Evolutionary conservation across 345 rosid species (phyloP), one percentile per base, ranked within the genome.

Genomic region (Populus simonii): DNA sequence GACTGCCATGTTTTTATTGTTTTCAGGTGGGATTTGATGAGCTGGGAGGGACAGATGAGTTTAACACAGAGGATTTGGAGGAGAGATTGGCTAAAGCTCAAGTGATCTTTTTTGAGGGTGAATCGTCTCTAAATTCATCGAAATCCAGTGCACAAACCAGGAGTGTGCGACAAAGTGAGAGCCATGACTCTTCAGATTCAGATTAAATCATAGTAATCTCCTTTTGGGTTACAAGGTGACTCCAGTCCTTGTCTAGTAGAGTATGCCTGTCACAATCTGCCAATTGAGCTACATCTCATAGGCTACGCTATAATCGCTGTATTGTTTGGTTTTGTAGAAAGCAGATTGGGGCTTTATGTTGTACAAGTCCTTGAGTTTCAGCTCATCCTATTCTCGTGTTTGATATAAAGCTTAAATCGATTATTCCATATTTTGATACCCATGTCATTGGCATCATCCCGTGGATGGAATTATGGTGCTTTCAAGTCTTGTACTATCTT

Each of bases 11-110:
- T 38, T n/a, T 63, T 41, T 55, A 22, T 29, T 38, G 61, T 77
- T 76, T 78, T 68, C 67, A 95, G 98, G 99, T 96, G 77, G 99
- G 99, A 63, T 96, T 96, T 79, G 93, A 96, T 84, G 89, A 92
- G 81, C 94, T 96, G 5, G 97, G 98, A 49, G 94, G 97, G 78
- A 96, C 88, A n/a, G 99, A 96, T 73, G 98, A 91, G 71, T 96
- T 96, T 80, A 89, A 88, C 80, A 92, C 99, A 0, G 97, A 94
- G 84, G 99, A 88, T 27, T 78, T 94, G 59, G 99, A 92, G 77
- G 99, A 92, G 85, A 91, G 99, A 74, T 83, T 96, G 81, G 95
- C 93, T 53, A 96, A 89, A 86, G 91, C 97, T 65, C 93, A 92
- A 74, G 94, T 96, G 41, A 89, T 96, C 73, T 87, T 87, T 70